Base-by-base conservation (phyloP, 345 rosid genomes). In the Ricinus communis region DNA sequence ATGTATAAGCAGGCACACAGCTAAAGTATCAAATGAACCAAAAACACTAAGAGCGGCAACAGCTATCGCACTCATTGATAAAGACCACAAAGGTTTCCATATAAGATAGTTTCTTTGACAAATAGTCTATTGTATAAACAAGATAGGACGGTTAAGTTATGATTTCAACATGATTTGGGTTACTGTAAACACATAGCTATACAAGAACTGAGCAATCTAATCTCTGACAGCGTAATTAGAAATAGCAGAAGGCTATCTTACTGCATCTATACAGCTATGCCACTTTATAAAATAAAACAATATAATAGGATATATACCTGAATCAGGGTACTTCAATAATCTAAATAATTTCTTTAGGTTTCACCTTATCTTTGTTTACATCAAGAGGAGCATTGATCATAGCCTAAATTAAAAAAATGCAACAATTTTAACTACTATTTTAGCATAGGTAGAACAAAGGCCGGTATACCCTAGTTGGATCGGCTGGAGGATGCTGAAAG, bases 401-500 rank as follows among this genome's bases (percentile, higher is more conserved):
- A 22, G 8, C 10, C 46, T 53, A 58, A 55, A 18, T 40, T 3
- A 27, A 27, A 43, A 9, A 43, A 12, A 43, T 43, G 14, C 3
- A 11, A 59, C 14, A 18, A 56, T 33, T 46, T 33, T 19, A 43
- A 28, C 18, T 43, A 6, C 27, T 21, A 62, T 36, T 40, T 57
- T 24, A 53, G 33, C 19, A 68, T 62, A 52, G 5, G 53, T 65
- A 60, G 12, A 68, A 59, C 54, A 78, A 62, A 63, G 54, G 70
- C 73, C 21, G 41, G 62, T 58, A 50, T 59, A 92, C 97, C 95
- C 88, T 95, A 59, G 82, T 56, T 40, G 96, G 84, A 80, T 81
- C 87, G 70, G 93, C 97, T 21, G 99, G 99, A 64, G 97, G 91
- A 70, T 78, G 80, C 43, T 84, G 87, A 82, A 95, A 76, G 15